Conservation (phyloP, 1,284 basidiomycete genomes). For the Austropuccinia psidii region DNA sequence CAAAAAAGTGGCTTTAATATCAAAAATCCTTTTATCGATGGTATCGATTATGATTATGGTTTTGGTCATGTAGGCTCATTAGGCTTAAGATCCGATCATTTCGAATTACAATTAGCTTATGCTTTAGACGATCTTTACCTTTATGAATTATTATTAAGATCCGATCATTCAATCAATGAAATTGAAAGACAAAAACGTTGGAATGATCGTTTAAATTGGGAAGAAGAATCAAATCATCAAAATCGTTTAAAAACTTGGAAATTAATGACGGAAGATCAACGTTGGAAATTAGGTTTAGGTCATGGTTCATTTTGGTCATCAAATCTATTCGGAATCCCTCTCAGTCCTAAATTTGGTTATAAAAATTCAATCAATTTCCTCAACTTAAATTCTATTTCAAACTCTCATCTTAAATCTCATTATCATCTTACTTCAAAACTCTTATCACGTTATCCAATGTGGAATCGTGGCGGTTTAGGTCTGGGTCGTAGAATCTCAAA, state of each 20-base stretch:
- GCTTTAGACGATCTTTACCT: constrained; percentile 26
- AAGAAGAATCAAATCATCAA: not conserved
- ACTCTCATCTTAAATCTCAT: not conserved
- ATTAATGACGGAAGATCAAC: not conserved
- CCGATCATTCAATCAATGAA: constrained; percentile 12
- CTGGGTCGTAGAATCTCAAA: constrained; percentile 12
- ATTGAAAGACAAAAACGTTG: constrained; percentile 14
- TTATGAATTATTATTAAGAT: constrained; percentile 4
- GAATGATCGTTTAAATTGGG: constrained; percentile 13
- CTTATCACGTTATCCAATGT: constrained; percentile 1
- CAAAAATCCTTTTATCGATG: constrained; percentile 10
- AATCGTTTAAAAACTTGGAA: constrained; percentile 2
- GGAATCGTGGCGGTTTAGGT: constrained; percentile 21
- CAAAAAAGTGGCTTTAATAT: not conserved
- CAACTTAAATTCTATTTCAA: not conserved
- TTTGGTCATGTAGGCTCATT: constrained; percentile 1
- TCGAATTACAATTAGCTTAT: constrained; percentile 5
- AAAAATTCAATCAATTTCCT: not conserved
- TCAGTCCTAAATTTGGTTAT: constrained; percentile 13
- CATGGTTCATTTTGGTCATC: constrained; percentile 21
- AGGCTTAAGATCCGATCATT: not conserved
- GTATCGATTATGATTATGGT: constrained; percentile 30
- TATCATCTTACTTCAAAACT: constrained; percentile 4
- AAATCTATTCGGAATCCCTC: constrained; percentile 9
- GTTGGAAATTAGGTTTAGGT: not conserved